phyloP scores from a whole-genome alignment of 2,329 filamentous ascomycete genomes.

The Phialophora macrospora region DNA sequence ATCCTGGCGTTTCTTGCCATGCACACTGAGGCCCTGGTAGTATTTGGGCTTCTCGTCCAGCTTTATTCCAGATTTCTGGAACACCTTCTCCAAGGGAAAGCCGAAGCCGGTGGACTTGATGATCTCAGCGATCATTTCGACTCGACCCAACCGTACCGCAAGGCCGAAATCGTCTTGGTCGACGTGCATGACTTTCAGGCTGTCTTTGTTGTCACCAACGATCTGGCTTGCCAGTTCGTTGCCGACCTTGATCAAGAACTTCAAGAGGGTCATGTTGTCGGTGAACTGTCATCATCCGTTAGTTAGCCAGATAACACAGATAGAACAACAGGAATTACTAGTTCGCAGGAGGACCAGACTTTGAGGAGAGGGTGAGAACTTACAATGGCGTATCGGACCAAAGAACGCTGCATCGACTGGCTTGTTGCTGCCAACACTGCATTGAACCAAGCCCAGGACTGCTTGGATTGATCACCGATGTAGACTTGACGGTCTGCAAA shows the following conservation, averaged over 20 bases:
- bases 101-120: conserved; percentile 71
- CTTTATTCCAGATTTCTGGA: conserved; percentile 68
- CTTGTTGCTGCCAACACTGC: conserved; percentile 14
- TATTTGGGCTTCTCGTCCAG: conserved; percentile 68
- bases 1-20: conserved; percentile 73
- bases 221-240: conserved; percentile 52
- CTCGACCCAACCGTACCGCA: conserved; percentile 56
- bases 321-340: not conserved
- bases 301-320: not conserved
- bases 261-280: conserved; percentile 61
- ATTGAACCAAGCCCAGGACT: conserved; percentile 37
- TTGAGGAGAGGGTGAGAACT: not conserved
- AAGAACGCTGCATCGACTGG: conserved; percentile 9
- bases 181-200: conserved; percentile 38
- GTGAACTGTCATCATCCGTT: conserved; percentile 37
- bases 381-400: conserved; percentile 55
- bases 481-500: conserved; percentile 2
- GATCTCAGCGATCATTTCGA: conserved; percentile 64
- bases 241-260: conserved; percentile 62
- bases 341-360: not conserved
- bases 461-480: not conserved
- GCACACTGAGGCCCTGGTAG: conserved; percentile 78
- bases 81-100: conserved; percentile 69
- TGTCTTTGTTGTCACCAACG: conserved; percentile 28
- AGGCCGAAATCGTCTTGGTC: conserved; percentile 44